These are phyloP conservation scores for Diplocarpon mali DNA, from an alignment of 2,329 filamentous ascomycete genomes.

Conservation along the genomic window DNA sequence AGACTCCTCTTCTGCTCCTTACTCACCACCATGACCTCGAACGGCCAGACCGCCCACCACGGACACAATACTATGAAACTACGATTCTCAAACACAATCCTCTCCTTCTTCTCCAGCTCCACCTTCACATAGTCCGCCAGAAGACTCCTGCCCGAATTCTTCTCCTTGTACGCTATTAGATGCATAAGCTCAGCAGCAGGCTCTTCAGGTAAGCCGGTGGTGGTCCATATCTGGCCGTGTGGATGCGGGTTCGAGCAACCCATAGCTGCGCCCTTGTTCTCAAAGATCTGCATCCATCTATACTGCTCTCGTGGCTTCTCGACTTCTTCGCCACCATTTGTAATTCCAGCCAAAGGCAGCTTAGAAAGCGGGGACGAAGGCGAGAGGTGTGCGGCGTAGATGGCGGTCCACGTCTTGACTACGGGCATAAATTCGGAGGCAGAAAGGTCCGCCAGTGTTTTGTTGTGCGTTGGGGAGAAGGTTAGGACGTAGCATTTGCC, in stretches of 20 bases:
- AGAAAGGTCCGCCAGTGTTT: slow-evolving; percentile 84
- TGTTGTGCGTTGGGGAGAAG: slow-evolving; percentile 81
- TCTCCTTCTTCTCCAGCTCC: slow-evolving; percentile 71
- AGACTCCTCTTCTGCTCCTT: slow-evolving; percentile 77
- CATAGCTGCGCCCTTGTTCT: slow-evolving; percentile 97
- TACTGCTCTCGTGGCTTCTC: slow-evolving; percentile 43
- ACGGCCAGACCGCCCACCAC: slow-evolving; percentile 98
- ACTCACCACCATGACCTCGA: slow-evolving; percentile 82
- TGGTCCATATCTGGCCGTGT: slow-evolving; percentile 94
- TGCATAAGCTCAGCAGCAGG: slow-evolving; percentile 68
- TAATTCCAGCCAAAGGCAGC: slow-evolving; percentile 27
- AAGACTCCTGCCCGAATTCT: slow-evolving; percentile 64
- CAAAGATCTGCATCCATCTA: slow-evolving; percentile 97
- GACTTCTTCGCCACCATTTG: slow-evolving; percentile 46
- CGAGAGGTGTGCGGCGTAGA: slow-evolving; percentile 75
- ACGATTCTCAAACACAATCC: slow-evolving; percentile 80
- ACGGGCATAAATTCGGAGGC: slow-evolving; percentile 68
- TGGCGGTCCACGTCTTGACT: slow-evolving; percentile 80
- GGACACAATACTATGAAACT: slow-evolving; percentile 81
- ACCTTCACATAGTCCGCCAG: slow-evolving; percentile 79
- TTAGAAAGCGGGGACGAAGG: slow-evolving; percentile 52
- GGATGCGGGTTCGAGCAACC: slow-evolving; percentile 98
- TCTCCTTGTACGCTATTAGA: slow-evolving; percentile 63
- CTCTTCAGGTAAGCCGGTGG: slow-evolving; percentile 83
- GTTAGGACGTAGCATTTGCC: slow-evolving; percentile 96